Percentiles rank a stretch among this genome's conserved stretches.
Evolutionary conservation across 192 early-diverging fungal species (phyloP).

Genomic region (Coemansia sp.): DNA sequence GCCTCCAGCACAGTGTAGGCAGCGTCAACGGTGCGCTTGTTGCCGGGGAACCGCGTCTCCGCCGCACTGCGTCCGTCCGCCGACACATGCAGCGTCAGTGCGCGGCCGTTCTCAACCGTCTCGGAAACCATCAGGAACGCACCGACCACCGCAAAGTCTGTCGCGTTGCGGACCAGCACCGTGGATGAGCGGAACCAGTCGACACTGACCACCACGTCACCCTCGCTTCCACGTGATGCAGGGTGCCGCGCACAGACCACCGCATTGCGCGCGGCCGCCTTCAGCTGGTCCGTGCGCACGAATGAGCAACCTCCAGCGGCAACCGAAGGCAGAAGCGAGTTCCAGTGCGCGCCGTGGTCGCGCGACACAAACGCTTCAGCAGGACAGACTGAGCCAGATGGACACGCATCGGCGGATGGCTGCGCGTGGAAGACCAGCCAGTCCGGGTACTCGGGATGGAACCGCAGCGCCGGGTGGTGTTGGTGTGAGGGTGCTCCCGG

Average conservation of each 20-base stretch:
- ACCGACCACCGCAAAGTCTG: slow-evolving; percentile 77
- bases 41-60: slow-evolving; percentile 76
- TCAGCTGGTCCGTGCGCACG: slow-evolving; percentile 55
- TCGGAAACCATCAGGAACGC: slow-evolving; percentile 79
- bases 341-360: slow-evolving; percentile 73
- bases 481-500: slow-evolving; percentile 66
- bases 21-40: slow-evolving; percentile 53
- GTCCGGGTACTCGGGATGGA: slow-evolving; percentile 82
- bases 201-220: slow-evolving; percentile 63
- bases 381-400: slow-evolving; percentile 59
- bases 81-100: slow-evolving; percentile 66
- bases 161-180: slow-evolving; percentile 67
- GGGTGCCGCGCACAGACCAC: slow-evolving; percentile 76
- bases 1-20: slow-evolving; percentile 77
- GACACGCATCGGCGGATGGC: slow-evolving; percentile 54
- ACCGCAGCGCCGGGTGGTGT: slow-evolving; percentile 64
- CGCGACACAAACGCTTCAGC: slow-evolving; percentile 69
- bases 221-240: slow-evolving; percentile 18
- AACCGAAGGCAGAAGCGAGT: slow-evolving; percentile 37
- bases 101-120: slow-evolving; percentile 36
- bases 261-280: slow-evolving; percentile 52
- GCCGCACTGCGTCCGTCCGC: slow-evolving; percentile 69
- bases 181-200: slow-evolving; percentile 55
- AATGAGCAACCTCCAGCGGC: slow-evolving; percentile 49
- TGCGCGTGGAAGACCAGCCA: slow-evolving; percentile 78